Evolutionary conservation across 2,329 filamentous ascomycete genomes (phyloP).

Genomic region (Botrytis medusae): DNA sequence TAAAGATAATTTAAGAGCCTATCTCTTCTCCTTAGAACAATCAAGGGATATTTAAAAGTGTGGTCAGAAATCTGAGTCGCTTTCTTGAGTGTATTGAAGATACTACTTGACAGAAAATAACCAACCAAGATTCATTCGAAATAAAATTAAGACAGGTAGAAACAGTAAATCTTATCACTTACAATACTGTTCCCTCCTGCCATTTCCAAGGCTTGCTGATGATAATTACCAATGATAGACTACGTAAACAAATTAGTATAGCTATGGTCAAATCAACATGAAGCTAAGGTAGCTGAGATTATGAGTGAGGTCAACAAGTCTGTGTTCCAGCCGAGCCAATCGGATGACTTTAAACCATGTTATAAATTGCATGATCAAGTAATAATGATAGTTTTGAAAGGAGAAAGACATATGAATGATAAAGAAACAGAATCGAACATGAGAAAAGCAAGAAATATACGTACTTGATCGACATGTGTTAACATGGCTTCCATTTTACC

Average conservation of each 20-base stretch:
- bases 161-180: neutral
- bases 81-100: neutral
- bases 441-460: neutral
- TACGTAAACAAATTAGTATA: neutral
- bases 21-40: neutral
- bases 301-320: neutral
- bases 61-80: neutral
- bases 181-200: rapidly evolving
- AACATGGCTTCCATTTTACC: neutral
- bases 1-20: rapidly evolving
- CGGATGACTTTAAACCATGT: neutral
- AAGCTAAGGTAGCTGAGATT: neutral
- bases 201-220: neutral
- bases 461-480: neutral
- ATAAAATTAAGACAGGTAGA: neutral
- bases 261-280: neutral
- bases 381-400: neutral
- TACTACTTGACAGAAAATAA: neutral
- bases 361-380: neutral
- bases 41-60: neutral
- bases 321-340: constrained; percentile 1
- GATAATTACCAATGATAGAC: neutral
- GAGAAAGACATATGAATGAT: neutral
- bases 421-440: neutral
- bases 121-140: neutral